Base-by-base conservation (phyloP, 2,329 filamentous ascomycete species). In the Aspergillus neotritici region DNA sequence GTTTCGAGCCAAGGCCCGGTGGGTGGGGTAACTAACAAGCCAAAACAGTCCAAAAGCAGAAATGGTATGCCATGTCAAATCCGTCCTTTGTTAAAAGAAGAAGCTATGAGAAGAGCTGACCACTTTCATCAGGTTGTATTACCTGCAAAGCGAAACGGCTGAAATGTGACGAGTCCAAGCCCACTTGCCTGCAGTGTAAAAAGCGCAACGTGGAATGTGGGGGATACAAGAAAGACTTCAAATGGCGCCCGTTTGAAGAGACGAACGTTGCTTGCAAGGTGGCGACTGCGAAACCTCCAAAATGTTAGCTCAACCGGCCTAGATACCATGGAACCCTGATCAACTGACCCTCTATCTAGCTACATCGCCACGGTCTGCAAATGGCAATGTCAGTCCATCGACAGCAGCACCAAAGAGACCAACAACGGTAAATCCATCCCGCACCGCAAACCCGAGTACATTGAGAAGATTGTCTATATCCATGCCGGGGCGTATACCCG, bases 141-240 rank as follows among this genome's bases (percentile, higher is more conserved):
- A 86, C 83, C 42, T 87, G 83, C 71, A 87, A 86, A 66, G 74
- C 78, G 49, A 86, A 86, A 66, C 73, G 83, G 46, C 68, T 87
- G 41, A 87, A 86, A 66, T 87, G 83, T 66, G 83, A 86, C 61
- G 83, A 87, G 68, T 79, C 77, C 35, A 85, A 86, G 52, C 83
- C 83, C 0, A 75, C 72, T 15, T 86, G 83, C 56, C 71, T 78
- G 46, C 82, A 86, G 67, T 86, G 83, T 58, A 71, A 78, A 35
- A 78, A 78, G 53, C 73, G 83, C 41, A 80, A 76, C 49, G 82
- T 86, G 15, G 61, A 69, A 3, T 87, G 83, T 58, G 83, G 82
- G 46, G 83, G 83, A 30, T 87, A 86, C 66, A 84, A 80, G 63
- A 87, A 84, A 61, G 80, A 84, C 61, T 86, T 85, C 68, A 86